phyloP scores from a whole-genome alignment of 768 basidiomycete genomes.

The Panus rudis region DNA sequence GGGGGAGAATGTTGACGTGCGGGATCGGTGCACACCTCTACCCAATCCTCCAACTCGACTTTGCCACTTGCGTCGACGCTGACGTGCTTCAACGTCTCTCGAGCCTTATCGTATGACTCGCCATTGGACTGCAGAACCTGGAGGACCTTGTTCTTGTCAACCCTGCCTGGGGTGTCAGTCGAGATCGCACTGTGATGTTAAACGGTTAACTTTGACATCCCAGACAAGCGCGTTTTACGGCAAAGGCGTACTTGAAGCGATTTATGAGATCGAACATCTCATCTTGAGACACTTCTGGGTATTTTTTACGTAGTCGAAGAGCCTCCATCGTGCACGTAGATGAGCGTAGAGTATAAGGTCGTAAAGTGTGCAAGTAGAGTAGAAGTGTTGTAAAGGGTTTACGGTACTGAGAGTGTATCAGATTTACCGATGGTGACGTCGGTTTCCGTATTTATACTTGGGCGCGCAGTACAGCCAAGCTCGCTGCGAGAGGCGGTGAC shows the following conservation, averaged over 20 bases:
- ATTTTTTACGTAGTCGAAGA: conserved; percentile 84
- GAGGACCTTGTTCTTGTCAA: conserved; percentile 78
- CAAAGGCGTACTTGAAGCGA: conserved; percentile 81
- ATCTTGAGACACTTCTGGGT: conserved; percentile 84
- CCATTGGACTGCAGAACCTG: conserved; percentile 73
- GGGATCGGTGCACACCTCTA: conserved; percentile 60
- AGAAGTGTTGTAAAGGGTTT: too few species aligned
- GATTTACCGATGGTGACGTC: conserved; percentile 10
- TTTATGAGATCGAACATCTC: conserved; percentile 94
- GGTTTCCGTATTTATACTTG: conserved; percentile 4
- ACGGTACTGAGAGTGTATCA: background rate
- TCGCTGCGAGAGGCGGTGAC: conserved; percentile 5
- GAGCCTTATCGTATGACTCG: conserved; percentile 83
- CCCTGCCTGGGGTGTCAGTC: conserved; percentile 75
- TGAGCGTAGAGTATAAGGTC: too few species aligned
- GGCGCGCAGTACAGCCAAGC: background rate
- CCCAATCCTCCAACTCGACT: conserved; percentile 97
- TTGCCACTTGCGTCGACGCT: conserved; percentile 92
- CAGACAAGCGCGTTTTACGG: background rate
- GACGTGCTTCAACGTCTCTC: conserved; percentile 90
- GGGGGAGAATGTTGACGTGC: conserved; percentile 17
- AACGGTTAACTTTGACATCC: conserved; percentile 1
- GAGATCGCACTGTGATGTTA: conserved; percentile 49
- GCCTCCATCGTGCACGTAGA: conserved; percentile 54
- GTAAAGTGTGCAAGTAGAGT: too few species aligned